phyloP scores from a whole-genome alignment of 2,329 filamentous ascomycete genomes.

The Botrytis paeoniae region DNA sequence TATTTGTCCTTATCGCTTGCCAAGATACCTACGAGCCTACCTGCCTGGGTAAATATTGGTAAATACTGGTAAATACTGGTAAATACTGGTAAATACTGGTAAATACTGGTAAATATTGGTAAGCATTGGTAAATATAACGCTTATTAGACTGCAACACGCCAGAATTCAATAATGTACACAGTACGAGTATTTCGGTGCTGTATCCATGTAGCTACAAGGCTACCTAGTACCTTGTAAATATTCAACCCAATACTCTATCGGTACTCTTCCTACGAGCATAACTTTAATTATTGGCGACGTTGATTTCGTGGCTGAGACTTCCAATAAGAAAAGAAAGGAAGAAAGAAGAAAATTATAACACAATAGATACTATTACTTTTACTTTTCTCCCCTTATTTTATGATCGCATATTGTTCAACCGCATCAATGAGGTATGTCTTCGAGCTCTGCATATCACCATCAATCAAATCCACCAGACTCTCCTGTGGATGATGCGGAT shows the following conservation, averaged over 20 bases:
- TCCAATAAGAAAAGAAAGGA: not conserved
- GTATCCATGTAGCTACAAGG: not conserved
- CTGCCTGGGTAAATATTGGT: too few species aligned
- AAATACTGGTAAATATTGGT: too few species aligned
- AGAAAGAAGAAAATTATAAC: not conserved
- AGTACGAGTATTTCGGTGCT: not conserved
- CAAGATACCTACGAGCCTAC: not conserved
- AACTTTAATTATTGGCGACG: not conserved
- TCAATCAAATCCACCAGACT: conserved; percentile 51
- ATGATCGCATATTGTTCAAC: conserved; percentile 19
- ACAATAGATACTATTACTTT: not conserved
- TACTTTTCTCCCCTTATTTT: not conserved
- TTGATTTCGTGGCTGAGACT: conserved; percentile 7
- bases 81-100: too few species aligned
- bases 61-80: too few species aligned
- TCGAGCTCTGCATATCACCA: conserved; percentile 36
- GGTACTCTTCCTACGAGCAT: not conserved
- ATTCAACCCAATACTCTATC: not conserved
- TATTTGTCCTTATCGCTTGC: not conserved
- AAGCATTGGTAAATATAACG: too few species aligned
- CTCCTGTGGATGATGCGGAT: conserved; percentile 66
- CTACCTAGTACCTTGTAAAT: not conserved
- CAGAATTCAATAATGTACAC: not conserved
- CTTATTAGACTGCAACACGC: not conserved
- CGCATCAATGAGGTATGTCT: conserved; percentile 41